phyloP scores from a whole-genome alignment of 2,329 filamentous ascomycete species.

The Emmonsiellopsis sp. region DNA sequence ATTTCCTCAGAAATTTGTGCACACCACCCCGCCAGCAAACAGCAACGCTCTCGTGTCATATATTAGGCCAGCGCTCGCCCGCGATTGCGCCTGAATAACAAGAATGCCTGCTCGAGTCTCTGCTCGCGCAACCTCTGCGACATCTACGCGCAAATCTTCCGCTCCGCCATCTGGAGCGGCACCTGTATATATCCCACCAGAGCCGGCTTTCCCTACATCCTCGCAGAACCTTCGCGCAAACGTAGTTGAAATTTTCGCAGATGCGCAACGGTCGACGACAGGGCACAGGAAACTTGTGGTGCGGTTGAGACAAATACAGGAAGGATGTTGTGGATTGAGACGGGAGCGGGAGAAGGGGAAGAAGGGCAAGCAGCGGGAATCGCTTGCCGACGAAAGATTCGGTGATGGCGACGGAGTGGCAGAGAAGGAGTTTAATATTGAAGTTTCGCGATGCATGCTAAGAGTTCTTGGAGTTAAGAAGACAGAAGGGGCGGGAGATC shows the following conservation, averaged over 20 bases:
- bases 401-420: conserved; percentile 58
- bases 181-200: conserved; percentile 51
- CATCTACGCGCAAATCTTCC: conserved; percentile 30
- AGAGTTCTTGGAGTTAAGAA: conserved; percentile 83
- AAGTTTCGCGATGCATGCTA: conserved; percentile 74
- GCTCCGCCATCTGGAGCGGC: conserved; percentile 61
- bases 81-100: not conserved
- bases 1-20: not conserved
- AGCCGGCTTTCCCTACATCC: conserved; percentile 37
- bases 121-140: conserved; percentile 20
- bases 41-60: not conserved
- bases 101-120: conserved; percentile 32
- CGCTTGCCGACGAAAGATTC: conserved; percentile 28
- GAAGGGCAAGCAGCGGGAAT: conserved; percentile 15
- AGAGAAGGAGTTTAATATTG: conserved; percentile 77
- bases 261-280: conserved; percentile 81
- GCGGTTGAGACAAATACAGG: conserved; percentile 81
- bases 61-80: not conserved
- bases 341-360: conserved; percentile 27
- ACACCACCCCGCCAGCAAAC: conserved; percentile 1
- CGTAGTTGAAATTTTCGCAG: conserved; percentile 63
- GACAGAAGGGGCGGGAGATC: conserved; percentile 78
- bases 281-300: conserved; percentile 85
- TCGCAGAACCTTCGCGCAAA: conserved; percentile 58
- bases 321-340: conserved; percentile 60